Conservation (phyloP, 2,329 filamentous ascomycete genomes). For the Polychaeton citri region DNA sequence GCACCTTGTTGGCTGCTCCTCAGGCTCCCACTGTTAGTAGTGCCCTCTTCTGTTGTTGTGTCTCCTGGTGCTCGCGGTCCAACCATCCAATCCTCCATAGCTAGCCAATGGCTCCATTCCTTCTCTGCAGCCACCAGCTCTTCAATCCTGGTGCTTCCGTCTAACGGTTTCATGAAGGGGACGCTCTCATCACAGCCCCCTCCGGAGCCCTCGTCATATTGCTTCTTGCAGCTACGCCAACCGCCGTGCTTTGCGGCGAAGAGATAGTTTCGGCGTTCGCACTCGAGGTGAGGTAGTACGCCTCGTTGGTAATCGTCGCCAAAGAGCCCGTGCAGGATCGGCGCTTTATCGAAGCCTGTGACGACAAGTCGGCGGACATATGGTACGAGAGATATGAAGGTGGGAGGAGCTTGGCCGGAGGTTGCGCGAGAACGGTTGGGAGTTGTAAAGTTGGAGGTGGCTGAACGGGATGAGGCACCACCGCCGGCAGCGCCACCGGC, state of each 20-base stretch:
- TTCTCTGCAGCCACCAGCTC: slow-evolving; percentile 75
- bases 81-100: slow-evolving; percentile 99
- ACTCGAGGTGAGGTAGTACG: slow-evolving; percentile 70
- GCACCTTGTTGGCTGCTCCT: neutral
- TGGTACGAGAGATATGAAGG: slow-evolving; percentile 59
- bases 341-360: slow-evolving; percentile 77
- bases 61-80: slow-evolving; percentile 56
- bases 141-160: slow-evolving; percentile 54
- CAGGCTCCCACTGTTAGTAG: neutral
- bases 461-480: slow-evolving; percentile 22
- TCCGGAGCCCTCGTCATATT: slow-evolving; percentile 59
- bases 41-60: neutral
- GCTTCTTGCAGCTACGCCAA: slow-evolving; percentile 78
- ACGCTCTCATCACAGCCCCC: slow-evolving; percentile 47
- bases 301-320: slow-evolving; percentile 83
- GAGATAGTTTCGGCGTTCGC: slow-evolving; percentile 84
- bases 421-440: slow-evolving; percentile 23
- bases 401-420: slow-evolving; percentile 7
- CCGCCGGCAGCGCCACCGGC: slow-evolving; percentile 15
- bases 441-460: slow-evolving; percentile 23
- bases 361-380: slow-evolving; percentile 84
- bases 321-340: slow-evolving; percentile 88
- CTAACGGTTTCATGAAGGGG: slow-evolving; percentile 73
- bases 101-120: slow-evolving; percentile 87
- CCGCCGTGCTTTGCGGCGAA: slow-evolving; percentile 88